These are phyloP conservation scores for Aspergillus candidus DNA, from an alignment of 2,329 filamentous ascomycete species.

Conservation along the genomic window DNA sequence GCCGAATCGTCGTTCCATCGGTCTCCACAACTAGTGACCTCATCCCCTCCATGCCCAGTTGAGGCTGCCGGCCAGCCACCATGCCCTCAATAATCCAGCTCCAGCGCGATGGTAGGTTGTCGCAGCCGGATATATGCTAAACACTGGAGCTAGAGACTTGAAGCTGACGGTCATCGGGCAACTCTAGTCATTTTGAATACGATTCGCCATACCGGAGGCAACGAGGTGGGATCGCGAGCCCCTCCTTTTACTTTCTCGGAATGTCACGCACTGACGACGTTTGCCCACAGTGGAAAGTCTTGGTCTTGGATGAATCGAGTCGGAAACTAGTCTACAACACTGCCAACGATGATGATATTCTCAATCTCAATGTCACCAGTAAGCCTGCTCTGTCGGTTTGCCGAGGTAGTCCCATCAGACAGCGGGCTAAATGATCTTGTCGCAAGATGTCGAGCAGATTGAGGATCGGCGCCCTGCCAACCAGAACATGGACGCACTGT, in stretches of 20 bases:
- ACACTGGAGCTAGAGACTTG: not conserved
- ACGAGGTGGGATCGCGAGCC: slow-evolving; percentile 57
- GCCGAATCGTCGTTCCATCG: slow-evolving; percentile 6
- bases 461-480: slow-evolving; percentile 78
- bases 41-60: slow-evolving; percentile 12
- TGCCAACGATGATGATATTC: slow-evolving; percentile 90
- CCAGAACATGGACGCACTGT: slow-evolving; percentile 88
- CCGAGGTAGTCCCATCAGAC: slow-evolving; percentile 3
- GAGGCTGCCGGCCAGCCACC: slow-evolving; percentile 41
- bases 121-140: slow-evolving; percentile 1
- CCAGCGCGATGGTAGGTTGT: slow-evolving; percentile 64
- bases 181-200: slow-evolving; percentile 62
- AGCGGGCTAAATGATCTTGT: slow-evolving; percentile 8
- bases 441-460: slow-evolving; percentile 83
- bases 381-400: slow-evolving; percentile 30
- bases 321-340: slow-evolving; percentile 85
- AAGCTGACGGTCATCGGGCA: slow-evolving; percentile 9
- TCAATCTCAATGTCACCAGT: slow-evolving; percentile 96
- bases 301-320: slow-evolving; percentile 79
- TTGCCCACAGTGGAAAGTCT: slow-evolving; percentile 77
- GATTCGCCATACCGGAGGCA: slow-evolving; percentile 70
- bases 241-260: slow-evolving; percentile 19
- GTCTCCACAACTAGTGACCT: slow-evolving; percentile 7
- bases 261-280: slow-evolving; percentile 22
- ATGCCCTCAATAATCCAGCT: slow-evolving; percentile 87